These are phyloP conservation scores for Acrodontium crateriforme DNA, from an alignment of 2,329 filamentous ascomycete genomes.

Conservation along the genomic window DNA sequence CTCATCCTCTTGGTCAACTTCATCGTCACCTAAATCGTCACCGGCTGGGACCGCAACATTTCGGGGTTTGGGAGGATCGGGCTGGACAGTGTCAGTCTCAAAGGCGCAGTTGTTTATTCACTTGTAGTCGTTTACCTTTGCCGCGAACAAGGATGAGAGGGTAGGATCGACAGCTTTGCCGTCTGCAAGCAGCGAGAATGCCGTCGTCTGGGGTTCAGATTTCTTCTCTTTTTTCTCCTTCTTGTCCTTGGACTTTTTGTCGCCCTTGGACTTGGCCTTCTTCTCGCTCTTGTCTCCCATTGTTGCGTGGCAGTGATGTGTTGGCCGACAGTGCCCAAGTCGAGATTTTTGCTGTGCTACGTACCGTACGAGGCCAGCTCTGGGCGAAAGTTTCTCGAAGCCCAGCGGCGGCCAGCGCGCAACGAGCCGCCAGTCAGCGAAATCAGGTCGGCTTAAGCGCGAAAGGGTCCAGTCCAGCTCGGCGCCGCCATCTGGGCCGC, in stretches of 20 bases:
- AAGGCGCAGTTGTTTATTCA: too few species aligned
- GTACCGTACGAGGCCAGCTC: too few species aligned
- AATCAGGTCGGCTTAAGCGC: too few species aligned
- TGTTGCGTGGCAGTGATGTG: background rate
- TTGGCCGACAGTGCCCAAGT: too few species aligned
- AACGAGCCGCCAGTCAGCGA: too few species aligned
- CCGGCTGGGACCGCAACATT: too few species aligned
- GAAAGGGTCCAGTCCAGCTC: too few species aligned
- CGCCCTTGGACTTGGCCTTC: slow-evolving; percentile 4
- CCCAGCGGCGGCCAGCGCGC: too few species aligned
- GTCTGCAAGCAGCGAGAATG: slow-evolving; percentile 17
- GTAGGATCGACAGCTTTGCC: slow-evolving; percentile 28
- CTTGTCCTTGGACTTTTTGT: slow-evolving; percentile 4
- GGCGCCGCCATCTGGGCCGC: slow-evolving; percentile 8
- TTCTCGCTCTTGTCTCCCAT: slow-evolving; percentile 6
- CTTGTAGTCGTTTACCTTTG: slow-evolving; percentile 15
- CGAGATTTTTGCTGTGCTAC: too few species aligned
- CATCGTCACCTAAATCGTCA: background rate
- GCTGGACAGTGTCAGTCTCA: too few species aligned
- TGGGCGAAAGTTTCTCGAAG: too few species aligned
- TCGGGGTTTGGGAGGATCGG: too few species aligned
- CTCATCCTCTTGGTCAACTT: slow-evolving; percentile 21
- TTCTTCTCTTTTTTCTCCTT: slow-evolving; percentile 9
- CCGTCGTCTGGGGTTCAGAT: slow-evolving; percentile 2
- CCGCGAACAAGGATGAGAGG: slow-evolving; percentile 35